Evolutionary conservation across 768 basidiomycete genomes (phyloP), one percentile per base, ranked within the genome.

Genomic region (Chalciporus chontae): DNA sequence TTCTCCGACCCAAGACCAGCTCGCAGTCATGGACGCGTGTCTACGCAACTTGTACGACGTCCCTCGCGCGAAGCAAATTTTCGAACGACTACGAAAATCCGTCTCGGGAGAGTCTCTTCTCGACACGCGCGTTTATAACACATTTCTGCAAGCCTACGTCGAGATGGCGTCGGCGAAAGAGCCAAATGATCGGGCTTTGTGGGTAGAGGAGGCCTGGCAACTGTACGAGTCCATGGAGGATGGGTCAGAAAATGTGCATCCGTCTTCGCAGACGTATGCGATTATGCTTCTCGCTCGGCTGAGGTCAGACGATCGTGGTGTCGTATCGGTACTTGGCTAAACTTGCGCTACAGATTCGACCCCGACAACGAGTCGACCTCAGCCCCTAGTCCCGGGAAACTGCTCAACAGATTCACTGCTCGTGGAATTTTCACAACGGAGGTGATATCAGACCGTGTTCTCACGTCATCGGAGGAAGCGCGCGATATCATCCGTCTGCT

Each of bases 21-120:
- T 90, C 10, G 82, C 87, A 0, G 78, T 94, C 54, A 87, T 94
- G 69, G 84, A 88, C 57, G 89, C 90, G 4, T 94, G 93, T 63
- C 69, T 94, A 11, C 77, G 85, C 64, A 80, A 86, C 54, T 61
- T 80, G 3, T 82, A 85, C 64, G 89, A 93, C 63, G 81, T 93
- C 0, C 73, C 77, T 0, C 85, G 93, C 5, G 92, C 92, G 7
- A 81, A 81, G 54, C 71, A 73, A 32, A 78, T 94, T 19, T 92
- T 94, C 54, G 78, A 81, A 41, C 73, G 76, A 8, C 66, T 94
- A 32, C 78, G 85, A 6, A 66, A 69, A 54, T 55, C 66, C 0
- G 50, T 67, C 0, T 57, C 77, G 0, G 71, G 73, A 0, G 72
- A 79, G 5, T 71, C 74, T 5, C 60, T 88, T 14, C 60, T 83